Base-by-base conservation (phyloP, 148 eudicot species). In the Persicaria maculosa region DNA sequence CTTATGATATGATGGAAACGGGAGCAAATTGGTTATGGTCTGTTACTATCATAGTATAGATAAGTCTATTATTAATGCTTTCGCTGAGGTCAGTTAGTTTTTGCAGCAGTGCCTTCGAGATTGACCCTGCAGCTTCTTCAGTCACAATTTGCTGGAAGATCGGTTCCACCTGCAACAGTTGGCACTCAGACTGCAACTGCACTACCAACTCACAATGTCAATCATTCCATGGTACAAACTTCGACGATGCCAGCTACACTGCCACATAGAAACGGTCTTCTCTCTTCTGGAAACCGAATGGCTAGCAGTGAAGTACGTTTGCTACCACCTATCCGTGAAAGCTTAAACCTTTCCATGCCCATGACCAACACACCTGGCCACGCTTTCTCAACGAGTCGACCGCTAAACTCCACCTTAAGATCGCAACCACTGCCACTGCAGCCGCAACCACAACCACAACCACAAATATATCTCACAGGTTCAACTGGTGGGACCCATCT, bases 71-170 rank as follows among this genome's bases (percentile, higher is more conserved):
- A 48, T 48, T 9, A 48, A 48, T 48, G 12, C 11, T 48, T 12
- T 6, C 12, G 12, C 52, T 48, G 12, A 48, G 8, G 9, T 17
- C 61, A 19, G 17, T 65, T 36, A 6, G 47, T 40, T 36, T 12
- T 78, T 78, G 80, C 90, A 88, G 93, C 44, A 54, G 74, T 74
- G 52, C 53, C 84, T 72, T 74, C 97, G 14, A 80, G 77, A 72
- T 70, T 76, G n/a, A 52, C 68, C 67, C 88, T 78, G 73, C 86
- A 80, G 43, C 64, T 77, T 55, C 71, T 73, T 68, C 83, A 79
- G 73, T 55, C 62, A 45, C 84, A 67, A 44, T 59, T 62, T 10
- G 31, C 11, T 31, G 31, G 68, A 62, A 62, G 44, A 6, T 1
- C 22, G 44, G 44, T 0, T 62, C 10, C 67, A 14, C 11, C 67